phyloP scores from a whole-genome alignment of 805 yeast species.

The Cyberlindnera galapagoensis region DNA sequence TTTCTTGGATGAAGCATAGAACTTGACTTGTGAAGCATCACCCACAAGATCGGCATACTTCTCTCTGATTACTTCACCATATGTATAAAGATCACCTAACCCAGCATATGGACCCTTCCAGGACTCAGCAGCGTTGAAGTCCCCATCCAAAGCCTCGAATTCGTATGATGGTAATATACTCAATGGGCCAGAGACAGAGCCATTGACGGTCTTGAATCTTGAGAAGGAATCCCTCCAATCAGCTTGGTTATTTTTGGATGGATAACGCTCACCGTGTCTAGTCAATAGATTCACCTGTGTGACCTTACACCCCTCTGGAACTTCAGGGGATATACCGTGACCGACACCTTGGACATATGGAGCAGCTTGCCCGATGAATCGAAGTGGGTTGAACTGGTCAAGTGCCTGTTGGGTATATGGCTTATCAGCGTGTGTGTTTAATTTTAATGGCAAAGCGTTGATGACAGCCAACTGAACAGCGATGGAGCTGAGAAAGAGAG shows the following conservation, averaged over 20 bases:
- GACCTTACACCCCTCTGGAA: constrained; percentile 43
- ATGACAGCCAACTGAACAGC: neutral
- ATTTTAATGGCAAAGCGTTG: constrained; percentile 1
- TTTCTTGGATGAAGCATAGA: constrained; percentile 42
- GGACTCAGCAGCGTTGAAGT: constrained; percentile 36
- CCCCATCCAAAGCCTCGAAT: constrained; percentile 36
- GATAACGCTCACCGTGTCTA: constrained; percentile 59
- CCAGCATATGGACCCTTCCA: constrained; percentile 41
- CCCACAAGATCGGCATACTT: constrained; percentile 38
- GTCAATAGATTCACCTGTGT: constrained; percentile 47
- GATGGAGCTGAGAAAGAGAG: neutral
- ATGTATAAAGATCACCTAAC: constrained; percentile 33
- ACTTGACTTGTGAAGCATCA: constrained; percentile 30
- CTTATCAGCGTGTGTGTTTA: constrained; percentile 9
- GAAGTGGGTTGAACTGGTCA: constrained; percentile 41
- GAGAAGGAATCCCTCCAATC: neutral
- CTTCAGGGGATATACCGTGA: constrained; percentile 44
- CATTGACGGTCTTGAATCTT: constrained; percentile 8
- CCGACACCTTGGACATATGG: constrained; percentile 47
- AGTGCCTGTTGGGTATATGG: constrained; percentile 26
- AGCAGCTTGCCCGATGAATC: constrained; percentile 44
- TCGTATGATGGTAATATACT: constrained; percentile 47
- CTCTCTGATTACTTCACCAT: constrained; percentile 38
- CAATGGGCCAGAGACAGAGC: constrained; percentile 50
- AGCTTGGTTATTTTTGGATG: constrained; percentile 19